Conservation (phyloP, 1,139 yeast species). For the Nakaseomyces bracarensis region DNA sequence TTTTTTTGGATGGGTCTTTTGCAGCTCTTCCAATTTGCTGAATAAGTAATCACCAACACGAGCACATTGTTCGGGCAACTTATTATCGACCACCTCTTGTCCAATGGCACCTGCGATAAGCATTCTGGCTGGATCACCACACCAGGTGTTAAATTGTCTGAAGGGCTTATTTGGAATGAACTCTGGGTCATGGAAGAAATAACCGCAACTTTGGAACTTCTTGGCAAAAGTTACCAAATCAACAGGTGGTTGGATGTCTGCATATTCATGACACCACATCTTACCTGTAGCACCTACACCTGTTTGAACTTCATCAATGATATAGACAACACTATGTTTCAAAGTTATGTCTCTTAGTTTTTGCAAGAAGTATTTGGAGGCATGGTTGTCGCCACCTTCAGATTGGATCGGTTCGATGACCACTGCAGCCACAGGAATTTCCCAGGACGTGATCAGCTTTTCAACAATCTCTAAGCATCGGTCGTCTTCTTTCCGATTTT, state of each 20-base stretch:
- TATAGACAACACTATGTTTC: constrained; percentile 51
- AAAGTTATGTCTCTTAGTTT: constrained; percentile 54
- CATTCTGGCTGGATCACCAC: constrained; percentile 71
- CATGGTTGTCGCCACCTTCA: constrained; percentile 73
- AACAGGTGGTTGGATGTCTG: constrained; percentile 54
- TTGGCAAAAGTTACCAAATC: constrained; percentile 71
- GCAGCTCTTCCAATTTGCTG: constrained; percentile 38
- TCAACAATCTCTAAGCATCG: constrained; percentile 53
- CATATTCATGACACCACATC: constrained; percentile 69
- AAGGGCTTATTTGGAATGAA: constrained; percentile 57
- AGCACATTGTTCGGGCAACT: constrained; percentile 44
- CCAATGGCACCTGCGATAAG: constrained; percentile 56
- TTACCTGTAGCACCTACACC: constrained; percentile 70
- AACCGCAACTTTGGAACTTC: constrained; percentile 74
- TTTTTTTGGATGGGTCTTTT: constrained; percentile 39
- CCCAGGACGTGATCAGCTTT: constrained; percentile 40
- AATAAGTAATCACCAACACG: constrained; percentile 55
- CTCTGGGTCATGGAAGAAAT: constrained; percentile 56
- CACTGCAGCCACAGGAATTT: constrained; percentile 56
- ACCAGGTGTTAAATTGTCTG: constrained; percentile 79
- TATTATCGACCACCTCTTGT: constrained; percentile 46
- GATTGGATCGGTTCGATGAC: constrained; percentile 69
- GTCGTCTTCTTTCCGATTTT: constrained; percentile 52
- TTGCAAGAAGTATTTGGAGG: constrained; percentile 51
- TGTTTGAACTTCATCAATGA: constrained; percentile 68